Percentiles rank a stretch among this genome's conserved stretches.
Evolutionary conservation across 768 basidiomycete genomes (phyloP).

Genomic region (Lactifluus subvellereus): DNA sequence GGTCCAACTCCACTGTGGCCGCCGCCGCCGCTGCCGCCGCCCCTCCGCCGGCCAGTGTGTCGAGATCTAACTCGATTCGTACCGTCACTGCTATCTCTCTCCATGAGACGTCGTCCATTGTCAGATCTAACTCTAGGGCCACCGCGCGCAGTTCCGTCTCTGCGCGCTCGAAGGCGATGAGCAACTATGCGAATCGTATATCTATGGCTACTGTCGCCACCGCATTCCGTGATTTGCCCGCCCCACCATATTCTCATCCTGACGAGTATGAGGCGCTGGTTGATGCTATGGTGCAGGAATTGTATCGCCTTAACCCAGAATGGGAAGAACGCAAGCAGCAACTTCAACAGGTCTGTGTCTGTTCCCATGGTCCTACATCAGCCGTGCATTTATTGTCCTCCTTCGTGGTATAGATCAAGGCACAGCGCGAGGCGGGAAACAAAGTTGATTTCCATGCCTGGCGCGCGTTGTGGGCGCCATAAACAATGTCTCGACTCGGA

Average conservation of each 20-base stretch:
- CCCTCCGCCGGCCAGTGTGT: neutral
- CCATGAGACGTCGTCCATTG: slow-evolving; percentile 7
- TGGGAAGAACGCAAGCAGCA: slow-evolving; percentile 23
- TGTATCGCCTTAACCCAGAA: slow-evolving; percentile 21
- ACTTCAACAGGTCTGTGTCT: slow-evolving; percentile 19
- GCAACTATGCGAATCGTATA: slow-evolving; percentile 12
- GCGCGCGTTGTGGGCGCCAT: slow-evolving; percentile 17
- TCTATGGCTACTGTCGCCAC: slow-evolving; percentile 7
- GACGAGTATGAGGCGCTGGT: slow-evolving; percentile 22
- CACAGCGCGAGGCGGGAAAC: slow-evolving; percentile 14
- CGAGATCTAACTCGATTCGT: slow-evolving; percentile 9
- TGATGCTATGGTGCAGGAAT: slow-evolving; percentile 21
- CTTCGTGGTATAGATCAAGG: slow-evolving; percentile 11
- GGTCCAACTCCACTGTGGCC: slow-evolving; percentile 10
- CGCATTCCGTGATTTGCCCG: slow-evolving; percentile 12
- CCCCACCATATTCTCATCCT: slow-evolving; percentile 15
- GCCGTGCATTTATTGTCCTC: neutral
- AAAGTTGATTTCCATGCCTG: slow-evolving; percentile 8
- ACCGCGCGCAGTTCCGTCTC: slow-evolving; percentile 7
- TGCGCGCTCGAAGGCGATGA: slow-evolving; percentile 11
- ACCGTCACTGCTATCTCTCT: slow-evolving; percentile 19
- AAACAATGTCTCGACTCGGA: neutral
- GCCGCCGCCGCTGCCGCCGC: neutral
- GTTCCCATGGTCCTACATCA: neutral
- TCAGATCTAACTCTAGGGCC: slow-evolving; percentile 13